Evolutionary conservation across 2,329 filamentous ascomycete genomes (phyloP).

Genomic region (Beauveria sp.): DNA sequence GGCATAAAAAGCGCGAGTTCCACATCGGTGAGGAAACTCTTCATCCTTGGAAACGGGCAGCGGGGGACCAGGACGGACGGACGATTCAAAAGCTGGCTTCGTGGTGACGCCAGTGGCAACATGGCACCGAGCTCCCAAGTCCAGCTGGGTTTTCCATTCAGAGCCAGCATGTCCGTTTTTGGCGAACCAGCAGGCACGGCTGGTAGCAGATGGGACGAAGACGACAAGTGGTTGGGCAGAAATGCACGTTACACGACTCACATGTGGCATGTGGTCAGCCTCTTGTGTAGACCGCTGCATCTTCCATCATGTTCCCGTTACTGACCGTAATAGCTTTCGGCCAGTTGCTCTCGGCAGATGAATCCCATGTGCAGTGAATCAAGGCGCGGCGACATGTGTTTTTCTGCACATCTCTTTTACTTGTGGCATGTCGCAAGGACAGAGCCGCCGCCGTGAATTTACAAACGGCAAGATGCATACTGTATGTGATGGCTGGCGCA

Average conservation of each 20-base stretch:
- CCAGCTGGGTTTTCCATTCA: background rate
- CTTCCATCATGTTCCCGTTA: background rate
- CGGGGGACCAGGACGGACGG: background rate
- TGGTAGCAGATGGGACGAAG: background rate
- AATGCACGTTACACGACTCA: conserved; percentile 1
- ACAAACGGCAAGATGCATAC: too few relatives aligned
- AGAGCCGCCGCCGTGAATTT: too few relatives aligned
- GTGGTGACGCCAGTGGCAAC: background rate
- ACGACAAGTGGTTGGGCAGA: background rate
- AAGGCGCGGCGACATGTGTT: too few relatives aligned
- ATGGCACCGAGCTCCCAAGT: background rate
- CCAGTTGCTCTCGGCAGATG: background rate
- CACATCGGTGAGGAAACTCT: conserved; percentile 6
- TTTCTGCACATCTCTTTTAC: too few relatives aligned
- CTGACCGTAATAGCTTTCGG: background rate
- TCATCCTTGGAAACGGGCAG: background rate
- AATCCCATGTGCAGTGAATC: background rate
- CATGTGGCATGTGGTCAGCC: background rate
- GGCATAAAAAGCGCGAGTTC: background rate
- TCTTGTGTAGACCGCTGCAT: background rate
- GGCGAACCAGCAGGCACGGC: background rate
- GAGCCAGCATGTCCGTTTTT: background rate
- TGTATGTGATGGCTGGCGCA: too few relatives aligned
- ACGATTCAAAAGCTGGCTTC: background rate
- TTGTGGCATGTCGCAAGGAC: too few relatives aligned